phyloP scores from a whole-genome alignment of 306 rosid genomes.

The Trifolium fragiferum region DNA sequence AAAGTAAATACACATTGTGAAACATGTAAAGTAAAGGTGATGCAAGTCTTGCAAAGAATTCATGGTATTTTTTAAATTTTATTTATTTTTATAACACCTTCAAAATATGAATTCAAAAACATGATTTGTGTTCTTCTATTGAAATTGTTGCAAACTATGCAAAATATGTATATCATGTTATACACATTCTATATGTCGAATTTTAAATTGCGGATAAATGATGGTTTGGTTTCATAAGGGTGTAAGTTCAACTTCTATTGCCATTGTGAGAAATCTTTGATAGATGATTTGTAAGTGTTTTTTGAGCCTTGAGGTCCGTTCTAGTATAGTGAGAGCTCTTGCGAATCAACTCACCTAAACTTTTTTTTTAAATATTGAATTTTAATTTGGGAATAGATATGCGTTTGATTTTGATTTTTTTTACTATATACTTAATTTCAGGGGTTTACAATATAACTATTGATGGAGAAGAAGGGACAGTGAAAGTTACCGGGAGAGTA shows the following conservation, averaged over 20 bases:
- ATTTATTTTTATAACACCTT: not conserved
- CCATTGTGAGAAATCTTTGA: too few relatives aligned
- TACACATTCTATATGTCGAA: not conserved
- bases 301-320: too few relatives aligned
- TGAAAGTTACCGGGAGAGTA: constrained; percentile 52
- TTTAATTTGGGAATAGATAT: too few relatives aligned
- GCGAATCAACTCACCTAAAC: too few relatives aligned
- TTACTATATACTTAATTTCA: constrained; percentile 5
- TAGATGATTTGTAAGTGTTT: too few relatives aligned
- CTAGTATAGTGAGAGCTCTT: too few relatives aligned
- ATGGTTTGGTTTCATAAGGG: too few relatives aligned
- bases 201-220: too few relatives aligned
- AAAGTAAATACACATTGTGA: constrained; percentile 49
- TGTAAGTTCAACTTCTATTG: too few relatives aligned
- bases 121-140: constrained; percentile 2
- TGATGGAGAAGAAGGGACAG: constrained; percentile 47
- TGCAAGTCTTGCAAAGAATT: constrained; percentile 44
- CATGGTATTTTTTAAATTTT: constrained; percentile 43
- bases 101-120: not conserved
- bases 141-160: not conserved
- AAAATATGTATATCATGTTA: too few relatives aligned
- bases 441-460: constrained; percentile 44
- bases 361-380: too few relatives aligned
- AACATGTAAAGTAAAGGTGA: constrained; percentile 47
- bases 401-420: not conserved